A percentile compares a stretch with the other conserved stretches of the same genome.
Evolutionary conservation across 305 asterid species (phyloP).

Genomic region (Caryopteris hybrid): DNA sequence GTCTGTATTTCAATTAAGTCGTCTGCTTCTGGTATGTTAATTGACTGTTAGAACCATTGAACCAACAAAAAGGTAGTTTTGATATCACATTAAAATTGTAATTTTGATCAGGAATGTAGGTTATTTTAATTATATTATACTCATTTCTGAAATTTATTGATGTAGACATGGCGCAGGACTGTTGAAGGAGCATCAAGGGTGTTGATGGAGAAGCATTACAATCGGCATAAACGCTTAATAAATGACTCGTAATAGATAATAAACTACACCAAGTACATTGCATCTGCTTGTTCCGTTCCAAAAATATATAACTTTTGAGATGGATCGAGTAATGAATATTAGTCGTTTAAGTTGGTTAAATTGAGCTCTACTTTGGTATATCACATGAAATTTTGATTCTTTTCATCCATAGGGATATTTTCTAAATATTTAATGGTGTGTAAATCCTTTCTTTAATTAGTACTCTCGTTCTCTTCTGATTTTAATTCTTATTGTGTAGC

Average conservation of each 20-base stretch:
- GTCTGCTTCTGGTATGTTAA: not conserved
- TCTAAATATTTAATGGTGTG: too few species aligned
- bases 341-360: not conserved
- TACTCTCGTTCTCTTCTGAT: too few species aligned
- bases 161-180: conserved; percentile 77
- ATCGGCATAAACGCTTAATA: conserved; percentile 65
- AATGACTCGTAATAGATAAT: conserved; percentile 40
- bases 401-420: too few species aligned
- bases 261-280: not conserved
- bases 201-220: conserved; percentile 79
- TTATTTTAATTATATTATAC: not conserved
- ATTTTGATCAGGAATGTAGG: too few species aligned
- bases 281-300: too few species aligned
- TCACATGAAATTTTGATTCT: not conserved
- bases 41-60: not conserved
- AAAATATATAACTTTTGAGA: too few species aligned
- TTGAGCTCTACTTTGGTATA: not conserved
- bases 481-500: too few species aligned
- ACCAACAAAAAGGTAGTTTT: too few species aligned
- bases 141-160: not conserved
- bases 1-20: not conserved
- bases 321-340: not conserved
- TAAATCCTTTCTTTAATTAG: too few species aligned
- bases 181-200: conserved; percentile 75
- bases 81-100: too few species aligned